Conservation (phyloP, 176 grass and related monocot genomes). For the Lolium multiflorum region DNA sequence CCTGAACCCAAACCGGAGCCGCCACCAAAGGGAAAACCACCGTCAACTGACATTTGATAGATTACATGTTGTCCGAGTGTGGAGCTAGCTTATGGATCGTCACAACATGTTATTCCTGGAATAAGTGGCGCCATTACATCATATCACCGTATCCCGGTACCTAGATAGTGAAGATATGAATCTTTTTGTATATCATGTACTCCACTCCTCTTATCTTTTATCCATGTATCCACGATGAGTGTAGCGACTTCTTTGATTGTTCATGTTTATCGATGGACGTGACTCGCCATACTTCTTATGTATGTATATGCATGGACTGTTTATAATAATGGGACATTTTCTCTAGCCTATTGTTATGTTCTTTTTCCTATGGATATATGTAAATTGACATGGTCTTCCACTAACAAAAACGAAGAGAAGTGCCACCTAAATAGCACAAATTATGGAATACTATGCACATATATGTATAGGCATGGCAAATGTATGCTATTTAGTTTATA, state of each 20-base stretch:
- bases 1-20: neutral
- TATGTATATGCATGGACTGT: neutral
- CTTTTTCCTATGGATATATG: neutral
- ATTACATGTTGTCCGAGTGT: neutral
- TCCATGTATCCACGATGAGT: neutral
- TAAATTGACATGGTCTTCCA: neutral
- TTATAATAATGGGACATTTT: neutral
- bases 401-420: neutral
- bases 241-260: neutral
- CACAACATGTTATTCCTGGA: neutral
- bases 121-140: neutral
- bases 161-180: conserved; percentile 4
- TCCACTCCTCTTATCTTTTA: neutral
- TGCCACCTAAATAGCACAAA: neutral
- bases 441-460: neutral
- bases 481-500: too few relatives aligned
- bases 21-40: neutral
- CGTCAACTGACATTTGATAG: neutral
- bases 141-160: neutral
- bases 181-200: neutral
- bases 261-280: neutral
- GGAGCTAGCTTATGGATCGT: neutral
- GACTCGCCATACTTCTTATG: neutral
- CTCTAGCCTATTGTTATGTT: neutral
- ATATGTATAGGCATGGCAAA: too few relatives aligned